These are phyloP conservation scores for Cairneyella variabilis DNA, from an alignment of 495 filamentous ascomycete species.

Conservation along the genomic window DNA sequence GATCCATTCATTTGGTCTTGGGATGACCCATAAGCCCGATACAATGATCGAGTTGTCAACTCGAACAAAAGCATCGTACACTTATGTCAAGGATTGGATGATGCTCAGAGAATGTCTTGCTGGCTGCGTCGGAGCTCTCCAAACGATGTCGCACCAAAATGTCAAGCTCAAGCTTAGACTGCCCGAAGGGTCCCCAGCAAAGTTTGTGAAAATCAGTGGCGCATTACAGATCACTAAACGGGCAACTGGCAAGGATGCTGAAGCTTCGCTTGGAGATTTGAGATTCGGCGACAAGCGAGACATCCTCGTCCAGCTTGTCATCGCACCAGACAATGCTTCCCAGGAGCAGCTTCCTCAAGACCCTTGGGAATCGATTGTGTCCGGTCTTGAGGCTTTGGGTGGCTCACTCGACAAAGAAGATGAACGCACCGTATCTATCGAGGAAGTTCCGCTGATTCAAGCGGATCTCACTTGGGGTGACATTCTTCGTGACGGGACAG, in stretches of 20 bases:
- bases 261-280: constrained; percentile 88
- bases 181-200: constrained; percentile 94
- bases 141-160: constrained; percentile 97
- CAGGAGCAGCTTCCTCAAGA: constrained; percentile 88
- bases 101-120: constrained; percentile 97
- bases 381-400: constrained; percentile 91
- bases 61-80: constrained; percentile 93
- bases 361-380: constrained; percentile 95
- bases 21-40: constrained; percentile 96
- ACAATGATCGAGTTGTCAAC: constrained; percentile 98
- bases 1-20: constrained; percentile 95
- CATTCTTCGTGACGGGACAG: constrained; percentile 84
- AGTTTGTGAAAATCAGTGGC: constrained; percentile 97
- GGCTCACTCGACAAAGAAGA: constrained; percentile 87
- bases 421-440: constrained; percentile 76
- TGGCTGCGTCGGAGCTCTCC: constrained; percentile 89
- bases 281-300: constrained; percentile 97
- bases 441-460: constrained; percentile 94
- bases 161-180: constrained; percentile 93
- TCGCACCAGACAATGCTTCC: constrained; percentile 80
- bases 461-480: constrained; percentile 94
- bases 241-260: constrained; percentile 93
- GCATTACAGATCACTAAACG: constrained; percentile 96
- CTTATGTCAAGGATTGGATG: constrained; percentile 99
- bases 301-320: constrained; percentile 91